A percentile compares a stretch with the other conserved stretches of the same genome.
phyloP scores from a whole-genome alignment of 495 filamentous ascomycete genomes.

The Usnea hakonensis region DNA sequence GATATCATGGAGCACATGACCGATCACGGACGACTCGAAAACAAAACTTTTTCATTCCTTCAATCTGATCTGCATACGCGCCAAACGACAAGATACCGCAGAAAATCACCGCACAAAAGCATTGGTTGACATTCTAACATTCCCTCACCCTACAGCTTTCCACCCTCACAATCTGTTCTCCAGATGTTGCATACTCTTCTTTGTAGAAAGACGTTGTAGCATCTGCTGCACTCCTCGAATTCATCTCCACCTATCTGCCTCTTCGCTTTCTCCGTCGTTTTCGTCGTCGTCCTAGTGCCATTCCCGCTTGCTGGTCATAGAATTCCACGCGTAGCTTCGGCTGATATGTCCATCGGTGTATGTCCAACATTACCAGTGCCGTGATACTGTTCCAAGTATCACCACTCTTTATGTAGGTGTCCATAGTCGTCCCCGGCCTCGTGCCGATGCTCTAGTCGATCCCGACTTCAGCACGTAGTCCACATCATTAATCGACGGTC shows the following conservation, averaged over 20 bases:
- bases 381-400: not conserved
- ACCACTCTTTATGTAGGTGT: constrained; percentile 2
- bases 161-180: not conserved
- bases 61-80: constrained; percentile 6
- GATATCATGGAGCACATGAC: not conserved
- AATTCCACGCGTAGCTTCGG: not conserved
- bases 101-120: not conserved
- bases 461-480: constrained; percentile 26
- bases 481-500: constrained; percentile 19
- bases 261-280: not conserved
- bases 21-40: not conserved
- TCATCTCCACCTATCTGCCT: not conserved
- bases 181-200: not conserved
- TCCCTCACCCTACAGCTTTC: not conserved
- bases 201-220: not conserved
- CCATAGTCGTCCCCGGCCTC: constrained; percentile 45
- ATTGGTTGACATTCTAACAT: constrained; percentile 7
- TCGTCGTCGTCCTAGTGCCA: not conserved
- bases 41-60: constrained; percentile 10
- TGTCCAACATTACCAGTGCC: not conserved
- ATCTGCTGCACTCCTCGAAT: not conserved
- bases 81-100: not conserved
- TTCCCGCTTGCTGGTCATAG: not conserved
- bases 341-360: not conserved
- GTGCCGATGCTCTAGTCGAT: constrained; percentile 21